Evolutionary conservation across 2,329 filamentous ascomycete species (phyloP), one percentile per base, ranked within the genome.

Genomic region (Huntiella decipiens): DNA sequence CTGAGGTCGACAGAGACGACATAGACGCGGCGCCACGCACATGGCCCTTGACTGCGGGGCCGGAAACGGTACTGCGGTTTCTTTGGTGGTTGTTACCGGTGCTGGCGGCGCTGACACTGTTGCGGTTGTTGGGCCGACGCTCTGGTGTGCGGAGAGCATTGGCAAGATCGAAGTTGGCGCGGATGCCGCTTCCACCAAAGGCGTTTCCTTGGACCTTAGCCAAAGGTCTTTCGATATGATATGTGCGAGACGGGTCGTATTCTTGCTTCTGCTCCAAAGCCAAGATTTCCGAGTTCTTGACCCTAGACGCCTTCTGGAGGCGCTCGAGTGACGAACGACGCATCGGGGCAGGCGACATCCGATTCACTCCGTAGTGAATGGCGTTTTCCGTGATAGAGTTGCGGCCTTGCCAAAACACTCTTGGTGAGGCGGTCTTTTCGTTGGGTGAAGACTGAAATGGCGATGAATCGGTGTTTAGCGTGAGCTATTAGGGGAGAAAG

Each of bases 221-320:
- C 53, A 92, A 69, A 34, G 87, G 85, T 52, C 86, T 76, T 63
- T 96, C 84, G 51, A 93, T 73, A 15, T 41, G 39, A 49, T 82
- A 70, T 46, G 86, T 64, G 53, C 76, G 74, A 47, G 79, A 73
- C 22, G 87, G 85, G 60, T 95, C 85, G 67, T 95, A 95, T 66
- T 92, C 82, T 60, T 86, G 77, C 64, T 87, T 87, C 58, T 86
- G 81, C 63, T 95, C 87, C 46, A 87, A 80, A 37, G 85, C 86
- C 59, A 94, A 84, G 70, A 96, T 95, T 65, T 80, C 93, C 71
- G 88, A 95, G 66, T 94, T 96, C 71, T 88, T 94, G 56, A 98
- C 91, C 50, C 91, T 82, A 46, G 88, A 94, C 31, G 86, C 87
- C 60, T 80, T 84, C 65, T 95, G 92, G 50, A 98, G 71, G 57